Conservation (phyloP, 2,329 filamentous ascomycete genomes). For the Pseudopithomyces chartarum region DNA sequence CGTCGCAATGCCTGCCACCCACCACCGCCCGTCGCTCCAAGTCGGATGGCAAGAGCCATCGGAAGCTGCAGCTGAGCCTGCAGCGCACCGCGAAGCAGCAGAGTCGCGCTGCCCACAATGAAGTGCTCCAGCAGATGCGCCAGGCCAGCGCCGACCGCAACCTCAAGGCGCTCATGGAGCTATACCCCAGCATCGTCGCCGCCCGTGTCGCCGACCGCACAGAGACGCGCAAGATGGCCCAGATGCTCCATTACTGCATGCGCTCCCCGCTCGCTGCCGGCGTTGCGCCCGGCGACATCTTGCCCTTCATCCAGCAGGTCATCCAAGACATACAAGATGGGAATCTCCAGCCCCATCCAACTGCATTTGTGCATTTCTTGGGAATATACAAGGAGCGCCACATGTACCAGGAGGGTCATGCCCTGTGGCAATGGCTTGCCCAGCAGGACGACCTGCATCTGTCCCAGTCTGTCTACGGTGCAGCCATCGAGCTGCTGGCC, state of each 20-base stretch:
- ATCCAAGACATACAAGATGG: slow-evolving; percentile 47
- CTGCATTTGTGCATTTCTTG: slow-evolving; percentile 53
- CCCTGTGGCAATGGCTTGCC: slow-evolving; percentile 56
- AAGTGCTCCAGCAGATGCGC: slow-evolving; percentile 20
- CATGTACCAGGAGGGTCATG: slow-evolving; percentile 43
- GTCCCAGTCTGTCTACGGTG: slow-evolving; percentile 52
- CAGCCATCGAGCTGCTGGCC: slow-evolving; percentile 56
- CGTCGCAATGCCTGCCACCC: slow-evolving; percentile 8
- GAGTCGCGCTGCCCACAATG: not conserved
- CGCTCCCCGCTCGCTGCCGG: slow-evolving; percentile 23
- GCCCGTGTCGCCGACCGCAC: slow-evolving; percentile 16
- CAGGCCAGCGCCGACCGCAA: slow-evolving; percentile 23
- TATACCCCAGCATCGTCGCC: slow-evolving; percentile 32
- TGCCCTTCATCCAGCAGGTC: slow-evolving; percentile 44
- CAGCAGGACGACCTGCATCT: slow-evolving; percentile 49
- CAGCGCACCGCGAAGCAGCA: not conserved
- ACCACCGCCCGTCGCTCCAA: slow-evolving; percentile 16
- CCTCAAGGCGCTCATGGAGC: slow-evolving; percentile 24
- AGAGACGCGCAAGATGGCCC: slow-evolving; percentile 39
- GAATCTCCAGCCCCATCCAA: slow-evolving; percentile 40
- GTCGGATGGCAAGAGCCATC: slow-evolving; percentile 14
- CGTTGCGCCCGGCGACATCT: slow-evolving; percentile 12
- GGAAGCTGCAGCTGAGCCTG: not conserved
- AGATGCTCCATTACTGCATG: slow-evolving; percentile 42
- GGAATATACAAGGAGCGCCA: slow-evolving; percentile 52